These are phyloP conservation scores for Coemansia erecta DNA, from an alignment of 192 early-diverging fungal genomes.

Conservation along the genomic window DNA sequence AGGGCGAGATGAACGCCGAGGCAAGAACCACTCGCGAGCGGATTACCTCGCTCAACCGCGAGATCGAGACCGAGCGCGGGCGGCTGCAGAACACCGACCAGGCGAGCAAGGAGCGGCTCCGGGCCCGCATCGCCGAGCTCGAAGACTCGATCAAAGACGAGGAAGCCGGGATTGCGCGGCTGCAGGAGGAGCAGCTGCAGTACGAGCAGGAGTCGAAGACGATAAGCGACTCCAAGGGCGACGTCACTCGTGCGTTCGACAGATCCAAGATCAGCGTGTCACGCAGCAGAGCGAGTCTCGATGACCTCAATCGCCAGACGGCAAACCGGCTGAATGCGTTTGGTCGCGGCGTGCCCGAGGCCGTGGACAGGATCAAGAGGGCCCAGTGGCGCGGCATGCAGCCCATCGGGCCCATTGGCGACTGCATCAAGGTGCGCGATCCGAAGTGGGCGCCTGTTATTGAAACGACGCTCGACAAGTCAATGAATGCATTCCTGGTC, in stretches of 20 bases:
- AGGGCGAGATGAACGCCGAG: constrained; percentile 48
- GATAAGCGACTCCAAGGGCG: constrained; percentile 27
- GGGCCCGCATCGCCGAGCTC: constrained; percentile 14
- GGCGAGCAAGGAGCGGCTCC: constrained; percentile 22
- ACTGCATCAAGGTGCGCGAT: constrained; percentile 58
- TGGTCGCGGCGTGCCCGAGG: constrained; percentile 64
- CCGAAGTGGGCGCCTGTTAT: constrained; percentile 59
- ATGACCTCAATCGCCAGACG: constrained; percentile 58
- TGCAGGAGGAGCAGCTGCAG: constrained; percentile 33
- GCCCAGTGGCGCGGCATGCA: constrained; percentile 40
- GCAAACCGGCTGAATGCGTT: constrained; percentile 71
- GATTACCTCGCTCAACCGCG: constrained; percentile 22
- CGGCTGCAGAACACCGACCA: constrained; percentile 38
- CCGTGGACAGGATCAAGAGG: constrained; percentile 56
- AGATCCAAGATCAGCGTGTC: constrained; percentile 17
- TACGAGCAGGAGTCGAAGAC: constrained; percentile 20
- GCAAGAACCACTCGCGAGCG: constrained; percentile 45
- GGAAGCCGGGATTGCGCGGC: constrained; percentile 24
- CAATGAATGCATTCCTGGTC: constrained; percentile 69
- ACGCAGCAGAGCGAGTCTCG: constrained; percentile 31
- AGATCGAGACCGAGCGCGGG: constrained; percentile 33
- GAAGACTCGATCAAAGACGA: constrained; percentile 29
- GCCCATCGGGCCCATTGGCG: constrained; percentile 74
- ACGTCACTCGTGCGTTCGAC: constrained; percentile 11
- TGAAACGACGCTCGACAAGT: constrained; percentile 61